These are phyloP conservation scores for Gymnopus androsaceus DNA, from an alignment of 1,284 basidiomycete genomes.

Conservation along the genomic window DNA sequence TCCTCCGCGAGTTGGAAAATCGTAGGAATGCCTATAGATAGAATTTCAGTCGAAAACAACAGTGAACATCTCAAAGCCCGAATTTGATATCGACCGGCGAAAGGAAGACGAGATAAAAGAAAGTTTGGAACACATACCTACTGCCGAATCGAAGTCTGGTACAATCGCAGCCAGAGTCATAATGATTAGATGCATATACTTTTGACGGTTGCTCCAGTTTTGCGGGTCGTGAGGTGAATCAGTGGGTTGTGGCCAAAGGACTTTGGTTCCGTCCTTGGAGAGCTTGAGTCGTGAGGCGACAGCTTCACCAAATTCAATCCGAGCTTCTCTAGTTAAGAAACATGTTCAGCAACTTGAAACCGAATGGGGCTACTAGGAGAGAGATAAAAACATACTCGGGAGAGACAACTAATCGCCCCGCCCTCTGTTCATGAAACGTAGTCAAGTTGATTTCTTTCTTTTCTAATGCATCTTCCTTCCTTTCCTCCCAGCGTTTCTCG, in stretches of 20 bases:
- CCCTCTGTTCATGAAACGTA: conserved; percentile 47
- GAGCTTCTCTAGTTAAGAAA: conserved; percentile 51
- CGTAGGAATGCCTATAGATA: conserved; percentile 49
- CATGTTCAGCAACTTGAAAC: background rate
- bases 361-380: background rate
- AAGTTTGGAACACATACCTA: conserved; percentile 39
- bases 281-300: conserved; percentile 53
- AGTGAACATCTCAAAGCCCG: background rate
- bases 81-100: too few relatives aligned
- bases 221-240: conserved; percentile 67
- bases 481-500: background rate
- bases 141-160: conserved; percentile 70
- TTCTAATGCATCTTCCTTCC: background rate
- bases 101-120: background rate
- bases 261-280: conserved; percentile 46
- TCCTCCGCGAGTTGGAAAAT: conserved; percentile 62
- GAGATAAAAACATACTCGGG: conserved; percentile 44
- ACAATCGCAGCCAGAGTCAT: conserved; percentile 67
- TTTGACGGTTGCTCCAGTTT: conserved; percentile 53
- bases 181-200: conserved; percentile 58
- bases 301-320: conserved; percentile 50
- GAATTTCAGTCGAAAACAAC: background rate
- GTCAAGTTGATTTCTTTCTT: conserved; percentile 7
- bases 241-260: conserved; percentile 64
- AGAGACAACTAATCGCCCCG: conserved; percentile 64